phyloP scores from a whole-genome alignment of 495 filamentous ascomycete genomes.

The Neurospora sp. region DNA sequence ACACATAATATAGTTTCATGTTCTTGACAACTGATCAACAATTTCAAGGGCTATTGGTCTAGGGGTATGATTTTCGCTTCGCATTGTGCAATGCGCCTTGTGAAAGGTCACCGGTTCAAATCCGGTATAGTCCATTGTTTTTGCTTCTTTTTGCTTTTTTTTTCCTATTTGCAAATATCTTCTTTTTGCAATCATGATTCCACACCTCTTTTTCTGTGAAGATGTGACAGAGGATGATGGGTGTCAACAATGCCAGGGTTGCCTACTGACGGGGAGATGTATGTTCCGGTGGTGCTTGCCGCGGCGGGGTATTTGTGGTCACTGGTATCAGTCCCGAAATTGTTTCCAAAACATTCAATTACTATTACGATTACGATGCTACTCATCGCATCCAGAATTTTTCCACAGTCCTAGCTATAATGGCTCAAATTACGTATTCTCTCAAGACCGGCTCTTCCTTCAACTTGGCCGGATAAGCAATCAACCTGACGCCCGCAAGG shows the following conservation, averaged over 20 bases:
- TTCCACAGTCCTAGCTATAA: neutral
- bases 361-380: neutral
- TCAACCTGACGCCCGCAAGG: neutral
- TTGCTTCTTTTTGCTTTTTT: neutral
- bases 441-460: neutral
- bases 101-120: neutral
- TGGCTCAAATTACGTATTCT: neutral
- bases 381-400: neutral
- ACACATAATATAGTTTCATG: neutral
- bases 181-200: neutral
- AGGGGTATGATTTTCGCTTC: neutral
- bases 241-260: neutral
- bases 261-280: neutral
- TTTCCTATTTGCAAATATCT: neutral
- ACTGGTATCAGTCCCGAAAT: neutral
- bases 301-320: neutral
- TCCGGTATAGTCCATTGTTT: neutral
- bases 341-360: neutral
- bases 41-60: neutral
- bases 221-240: neutral
- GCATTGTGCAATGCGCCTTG: neutral
- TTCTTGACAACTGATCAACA: neutral
- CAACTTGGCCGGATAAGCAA: neutral
- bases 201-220: neutral
- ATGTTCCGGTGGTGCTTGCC: neutral